Base-by-base conservation (phyloP, 352 stramenopile genomes). In the Phytophthora meadii region DNA sequence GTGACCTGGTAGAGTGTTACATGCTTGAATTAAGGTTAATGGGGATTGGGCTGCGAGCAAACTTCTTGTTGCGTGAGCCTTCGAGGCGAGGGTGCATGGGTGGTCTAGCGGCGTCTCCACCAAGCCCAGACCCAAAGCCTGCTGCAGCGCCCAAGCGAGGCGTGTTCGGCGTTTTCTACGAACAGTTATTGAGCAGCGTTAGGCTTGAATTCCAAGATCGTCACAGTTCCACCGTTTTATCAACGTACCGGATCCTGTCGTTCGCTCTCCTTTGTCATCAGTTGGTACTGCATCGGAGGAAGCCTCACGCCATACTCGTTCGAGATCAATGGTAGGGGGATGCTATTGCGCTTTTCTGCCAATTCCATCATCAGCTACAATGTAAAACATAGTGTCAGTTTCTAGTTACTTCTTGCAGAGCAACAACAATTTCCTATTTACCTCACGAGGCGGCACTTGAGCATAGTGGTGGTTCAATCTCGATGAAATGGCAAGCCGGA, bases 301-400 rank as follows among this genome's bases (percentile, higher is more conserved):
- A 95, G 75, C 3, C 81, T 81, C 51, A 94, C 86, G 40, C 88
- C 88, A 41, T 94, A 94, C 65, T 95, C 86, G 66, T 84, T 93
- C 9, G 86, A 88, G 45, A 95, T 93, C 6, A 72, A 72, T 32
- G 88, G 88, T 7, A 95, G 61, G 9, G 86, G 84, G 24, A 95
- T 77, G 37, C 72, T 76, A 60, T 95, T 95, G 54, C 86, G 81
- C 67, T 94, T 94, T 28, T 95, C 82, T 2, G 88, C 88, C 39
- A 95, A 58, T 66, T 95, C 88, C 84, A 95, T 93, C 73, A 90
- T 91, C 32, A 95, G 51, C 86, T 95, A 51, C 7, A 62, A 57
- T 19, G 66, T 6, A 28, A 41, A 25, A 39, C 55, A 9, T 4
- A 50, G 48, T 37, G 8, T 63, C 39, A 65, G 10, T 46, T 42